phyloP scores from a whole-genome alignment of 768 basidiomycete species.

The Trametes elegans region DNA sequence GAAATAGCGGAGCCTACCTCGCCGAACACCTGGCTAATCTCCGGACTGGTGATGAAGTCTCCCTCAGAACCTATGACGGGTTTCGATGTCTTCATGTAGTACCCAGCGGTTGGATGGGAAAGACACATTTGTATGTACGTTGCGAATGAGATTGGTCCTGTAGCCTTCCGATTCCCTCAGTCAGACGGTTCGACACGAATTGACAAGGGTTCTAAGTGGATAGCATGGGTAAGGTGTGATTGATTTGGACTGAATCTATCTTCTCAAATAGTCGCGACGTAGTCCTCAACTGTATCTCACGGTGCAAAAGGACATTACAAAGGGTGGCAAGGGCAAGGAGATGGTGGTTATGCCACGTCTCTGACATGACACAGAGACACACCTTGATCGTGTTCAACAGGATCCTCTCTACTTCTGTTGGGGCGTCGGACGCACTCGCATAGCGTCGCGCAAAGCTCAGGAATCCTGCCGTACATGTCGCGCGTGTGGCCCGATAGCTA shows the following conservation, averaged over 20 bases:
- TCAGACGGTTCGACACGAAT: background rate
- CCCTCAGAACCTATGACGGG: slow-evolving; percentile 83
- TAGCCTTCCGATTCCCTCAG: slow-evolving; percentile 48
- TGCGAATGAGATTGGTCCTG: slow-evolving; percentile 85
- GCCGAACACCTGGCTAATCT: slow-evolving; percentile 95
- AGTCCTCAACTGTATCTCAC: too few species aligned
- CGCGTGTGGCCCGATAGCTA: background rate
- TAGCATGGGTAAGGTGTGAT: too few species aligned
- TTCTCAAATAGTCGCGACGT: too few species aligned
- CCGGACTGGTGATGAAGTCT: slow-evolving; percentile 96
- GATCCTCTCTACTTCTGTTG: slow-evolving; percentile 54
- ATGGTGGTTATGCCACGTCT: background rate
- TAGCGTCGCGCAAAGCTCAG: background rate
- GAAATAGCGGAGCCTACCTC: slow-evolving; percentile 58
- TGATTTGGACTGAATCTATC: too few species aligned
- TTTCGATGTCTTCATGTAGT: slow-evolving; percentile 77
- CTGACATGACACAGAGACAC: slow-evolving; percentile 5
- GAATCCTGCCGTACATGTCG: background rate
- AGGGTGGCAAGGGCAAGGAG: background rate
- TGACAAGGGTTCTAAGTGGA: background rate
- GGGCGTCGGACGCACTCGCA: background rate
- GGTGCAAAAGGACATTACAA: too few species aligned
- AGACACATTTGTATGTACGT: slow-evolving; percentile 92
- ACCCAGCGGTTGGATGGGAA: slow-evolving; percentile 86
- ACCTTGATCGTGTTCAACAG: slow-evolving; percentile 75